Conservation (phyloP, 768 basidiomycete species). For the Russula sp. region DNA sequence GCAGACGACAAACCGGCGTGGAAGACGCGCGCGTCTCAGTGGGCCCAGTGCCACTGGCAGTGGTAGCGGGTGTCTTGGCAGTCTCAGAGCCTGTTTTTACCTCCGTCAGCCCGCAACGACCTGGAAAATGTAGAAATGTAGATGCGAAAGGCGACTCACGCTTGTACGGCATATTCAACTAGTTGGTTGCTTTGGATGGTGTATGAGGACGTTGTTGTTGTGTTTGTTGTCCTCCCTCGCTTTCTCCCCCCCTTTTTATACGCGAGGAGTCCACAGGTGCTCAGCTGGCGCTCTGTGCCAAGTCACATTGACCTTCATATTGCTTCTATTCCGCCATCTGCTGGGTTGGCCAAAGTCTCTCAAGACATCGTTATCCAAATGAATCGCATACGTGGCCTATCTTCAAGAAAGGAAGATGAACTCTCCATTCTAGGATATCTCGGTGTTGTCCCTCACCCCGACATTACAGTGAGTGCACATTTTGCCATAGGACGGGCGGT, state of each 20-base stretch:
- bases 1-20: background rate
- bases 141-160: conserved; percentile 6
- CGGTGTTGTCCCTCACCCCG: background rate
- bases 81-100: background rate
- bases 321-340: background rate
- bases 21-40: background rate
- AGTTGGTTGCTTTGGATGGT: conserved; percentile 8
- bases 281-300: background rate
- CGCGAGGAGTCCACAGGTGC: background rate
- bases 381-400: conserved; percentile 15
- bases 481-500: conserved; percentile 11
- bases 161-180: conserved; percentile 14
- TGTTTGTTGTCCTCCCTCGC: conserved; percentile 1
- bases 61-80: background rate
- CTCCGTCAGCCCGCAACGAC: background rate
- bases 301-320: background rate
- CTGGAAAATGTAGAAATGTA: background rate
- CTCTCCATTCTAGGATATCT: conserved; percentile 16
- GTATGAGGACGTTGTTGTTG: conserved; percentile 2
- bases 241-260: conserved; percentile 6
- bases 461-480: background rate
- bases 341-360: conserved; percentile 15
- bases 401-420: background rate
- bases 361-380: background rate
- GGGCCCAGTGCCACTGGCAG: background rate